Evolutionary conservation across 345 rosid genomes (phyloP).

Genomic region (Brassica juncea): DNA sequence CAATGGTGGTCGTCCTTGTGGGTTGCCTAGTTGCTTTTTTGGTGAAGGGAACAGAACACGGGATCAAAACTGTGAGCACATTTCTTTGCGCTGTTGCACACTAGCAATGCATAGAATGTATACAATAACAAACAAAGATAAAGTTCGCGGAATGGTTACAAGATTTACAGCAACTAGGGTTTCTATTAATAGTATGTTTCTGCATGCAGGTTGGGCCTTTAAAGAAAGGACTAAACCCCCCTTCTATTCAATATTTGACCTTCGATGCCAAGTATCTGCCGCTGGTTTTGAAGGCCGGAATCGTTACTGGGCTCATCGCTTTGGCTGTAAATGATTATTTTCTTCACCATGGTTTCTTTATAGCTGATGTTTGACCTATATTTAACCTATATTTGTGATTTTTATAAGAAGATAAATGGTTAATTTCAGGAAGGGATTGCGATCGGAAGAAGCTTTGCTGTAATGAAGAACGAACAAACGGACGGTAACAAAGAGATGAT

Average conservation of each 20-base stretch:
- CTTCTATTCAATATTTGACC: conserved; percentile 54
- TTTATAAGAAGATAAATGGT: not conserved
- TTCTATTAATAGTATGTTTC: not conserved
- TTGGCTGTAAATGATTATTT: conserved; percentile 56
- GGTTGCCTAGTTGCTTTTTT: conserved; percentile 74
- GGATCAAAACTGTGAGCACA: conserved; percentile 65
- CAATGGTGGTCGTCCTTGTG: conserved; percentile 65
- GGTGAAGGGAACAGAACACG: conserved; percentile 54
- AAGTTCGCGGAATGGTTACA: not conserved
- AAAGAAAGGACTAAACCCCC: conserved; percentile 77
- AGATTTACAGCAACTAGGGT: conserved; percentile 3
- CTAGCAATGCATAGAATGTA: not conserved
- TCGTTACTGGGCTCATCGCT: conserved; percentile 68
- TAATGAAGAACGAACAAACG: conserved; percentile 68
- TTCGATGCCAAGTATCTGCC: conserved; percentile 64
- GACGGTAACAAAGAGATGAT: conserved; percentile 95
- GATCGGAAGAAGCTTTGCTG: conserved; percentile 84
- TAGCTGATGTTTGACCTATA: not conserved
- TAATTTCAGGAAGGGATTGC: conserved; percentile 88
- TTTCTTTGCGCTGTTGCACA: not conserved
- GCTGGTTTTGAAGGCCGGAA: conserved; percentile 55
- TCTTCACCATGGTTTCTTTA: not conserved
- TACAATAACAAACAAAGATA: not conserved
- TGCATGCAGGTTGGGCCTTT: conserved; percentile 69
- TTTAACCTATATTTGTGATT: not conserved